These are phyloP conservation scores for Fusarium torreyae DNA, from an alignment of 2,329 filamentous ascomycete genomes.

Conservation along the genomic window DNA sequence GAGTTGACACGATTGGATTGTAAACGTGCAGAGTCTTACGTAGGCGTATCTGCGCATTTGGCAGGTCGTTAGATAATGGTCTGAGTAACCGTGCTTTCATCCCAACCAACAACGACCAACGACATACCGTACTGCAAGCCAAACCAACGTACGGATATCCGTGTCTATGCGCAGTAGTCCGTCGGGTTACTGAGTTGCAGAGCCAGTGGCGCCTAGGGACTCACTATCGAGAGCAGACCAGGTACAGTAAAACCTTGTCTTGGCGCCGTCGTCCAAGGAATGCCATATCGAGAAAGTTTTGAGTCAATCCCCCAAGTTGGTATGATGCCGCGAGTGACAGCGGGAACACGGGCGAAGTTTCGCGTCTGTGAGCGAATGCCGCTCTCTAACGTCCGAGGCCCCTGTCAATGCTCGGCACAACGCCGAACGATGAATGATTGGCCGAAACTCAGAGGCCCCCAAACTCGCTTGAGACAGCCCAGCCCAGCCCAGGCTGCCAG, in stretches of 20 bases:
- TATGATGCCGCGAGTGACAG: conserved; percentile 24
- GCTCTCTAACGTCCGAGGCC: conserved; percentile 26
- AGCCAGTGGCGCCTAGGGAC: not conserved
- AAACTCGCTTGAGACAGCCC: conserved; percentile 16
- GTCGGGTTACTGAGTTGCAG: not conserved
- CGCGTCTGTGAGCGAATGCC: conserved; percentile 29
- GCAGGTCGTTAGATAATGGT: conserved; percentile 17
- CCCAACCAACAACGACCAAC: not conserved
- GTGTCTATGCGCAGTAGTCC: no score
- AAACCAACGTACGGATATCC: no score
- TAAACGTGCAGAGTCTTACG: conserved; percentile 13
- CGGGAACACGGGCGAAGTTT: conserved; percentile 40
- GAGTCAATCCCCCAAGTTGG: conserved; percentile 20
- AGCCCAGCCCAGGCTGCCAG: no score
- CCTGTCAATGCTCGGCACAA: conserved; percentile 34
- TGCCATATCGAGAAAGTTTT: conserved; percentile 26
- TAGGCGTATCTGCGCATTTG: conserved; percentile 24
- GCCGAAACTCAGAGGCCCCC: conserved; percentile 11
- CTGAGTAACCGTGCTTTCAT: conserved; percentile 15
- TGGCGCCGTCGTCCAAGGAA: conserved; percentile 12
- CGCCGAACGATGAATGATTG: conserved; percentile 29
- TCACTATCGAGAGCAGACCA: conserved; percentile 27
- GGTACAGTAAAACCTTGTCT: conserved; percentile 19
- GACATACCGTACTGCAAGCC: no score
- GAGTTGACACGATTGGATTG: conserved; percentile 26